phyloP scores from a whole-genome alignment of 306 rosid genomes.

The Gastrolobium bilobum region DNA sequence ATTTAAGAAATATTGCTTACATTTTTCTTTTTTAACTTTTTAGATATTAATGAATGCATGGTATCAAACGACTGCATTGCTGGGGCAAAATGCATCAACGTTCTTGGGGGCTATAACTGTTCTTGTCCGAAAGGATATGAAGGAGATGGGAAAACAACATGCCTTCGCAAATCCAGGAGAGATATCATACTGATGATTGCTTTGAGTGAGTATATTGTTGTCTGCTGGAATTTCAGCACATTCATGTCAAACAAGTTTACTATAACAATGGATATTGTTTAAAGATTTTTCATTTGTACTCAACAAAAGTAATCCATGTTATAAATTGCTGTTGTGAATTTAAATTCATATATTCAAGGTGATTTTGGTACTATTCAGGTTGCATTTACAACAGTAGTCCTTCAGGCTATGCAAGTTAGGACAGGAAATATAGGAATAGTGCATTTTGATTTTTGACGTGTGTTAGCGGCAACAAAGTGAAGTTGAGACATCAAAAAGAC shows the following conservation, averaged over 20 bases:
- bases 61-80: slow-evolving; percentile 10
- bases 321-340: too few species aligned
- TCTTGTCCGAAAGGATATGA: slow-evolving; percentile 32
- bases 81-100: slow-evolving; percentile 31
- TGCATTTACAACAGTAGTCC: background rate
- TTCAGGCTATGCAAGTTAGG: too few species aligned
- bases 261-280: background rate
- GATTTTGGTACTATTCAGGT: background rate
- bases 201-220: slow-evolving; percentile 36
- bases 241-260: background rate
- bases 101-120: slow-evolving; percentile 39
- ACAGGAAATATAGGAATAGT: too few species aligned
- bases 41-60: slow-evolving; percentile 55
- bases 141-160: slow-evolving; percentile 47
- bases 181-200: slow-evolving; percentile 17
- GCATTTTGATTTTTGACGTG: background rate
- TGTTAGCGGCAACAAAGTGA: background rate
- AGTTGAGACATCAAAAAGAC: background rate
- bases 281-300: background rate
- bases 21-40: background rate
- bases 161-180: slow-evolving; percentile 23
- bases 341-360: background rate
- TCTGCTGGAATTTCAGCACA: background rate
- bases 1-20: too few species aligned
- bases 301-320: background rate